A percentile compares a stretch with the other conserved stretches of the same genome.
Evolutionary conservation across 2,329 filamentous ascomycete species (phyloP).

Genomic region (Paraconiothyrium brasiliense): DNA sequence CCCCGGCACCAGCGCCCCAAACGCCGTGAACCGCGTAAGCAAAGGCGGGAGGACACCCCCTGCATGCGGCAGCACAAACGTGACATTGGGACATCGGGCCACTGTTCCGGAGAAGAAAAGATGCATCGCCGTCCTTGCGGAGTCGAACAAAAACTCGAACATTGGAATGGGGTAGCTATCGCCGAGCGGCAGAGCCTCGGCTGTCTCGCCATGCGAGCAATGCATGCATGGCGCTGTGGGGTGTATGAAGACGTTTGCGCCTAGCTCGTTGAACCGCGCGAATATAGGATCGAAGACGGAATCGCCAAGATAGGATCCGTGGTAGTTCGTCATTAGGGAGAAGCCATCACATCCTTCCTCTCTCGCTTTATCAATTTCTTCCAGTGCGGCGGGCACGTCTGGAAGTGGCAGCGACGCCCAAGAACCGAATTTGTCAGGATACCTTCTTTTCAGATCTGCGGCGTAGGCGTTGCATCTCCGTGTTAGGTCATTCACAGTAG

Average conservation of each 20-base stretch:
- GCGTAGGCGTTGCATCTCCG: slow-evolving; percentile 55
- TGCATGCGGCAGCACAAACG: slow-evolving; percentile 60
- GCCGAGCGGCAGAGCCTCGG: slow-evolving; percentile 49
- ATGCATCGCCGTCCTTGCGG: slow-evolving; percentile 59
- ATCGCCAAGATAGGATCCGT: slow-evolving; percentile 64
- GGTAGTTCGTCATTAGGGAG: slow-evolving; percentile 61
- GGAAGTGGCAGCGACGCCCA: slow-evolving; percentile 65
- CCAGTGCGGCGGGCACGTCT: slow-evolving; percentile 57
- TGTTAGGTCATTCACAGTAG: slow-evolving; percentile 49
- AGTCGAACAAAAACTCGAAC: slow-evolving; percentile 65
- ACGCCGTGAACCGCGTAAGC: slow-evolving; percentile 55
- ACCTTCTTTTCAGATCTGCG: slow-evolving; percentile 47
- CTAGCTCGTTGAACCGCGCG: slow-evolving; percentile 56
- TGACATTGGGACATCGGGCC: slow-evolving; percentile 56
- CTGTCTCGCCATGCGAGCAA: slow-evolving; percentile 15
- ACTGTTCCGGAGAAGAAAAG: slow-evolving; percentile 60
- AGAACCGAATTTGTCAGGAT: slow-evolving; percentile 59
- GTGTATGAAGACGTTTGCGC: slow-evolving; percentile 64
- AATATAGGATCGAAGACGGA: slow-evolving; percentile 58
- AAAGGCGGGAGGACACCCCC: slow-evolving; percentile 59
- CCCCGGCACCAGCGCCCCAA: slow-evolving; percentile 51
- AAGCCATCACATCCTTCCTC: slow-evolving; percentile 61
- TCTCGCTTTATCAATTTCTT: slow-evolving; percentile 58
- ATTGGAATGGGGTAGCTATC: slow-evolving; percentile 54
- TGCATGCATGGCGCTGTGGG: slow-evolving; percentile 60